phyloP scores from a whole-genome alignment of 2,329 filamentous ascomycete species.

The Neopestalotiopsis sp. region DNA sequence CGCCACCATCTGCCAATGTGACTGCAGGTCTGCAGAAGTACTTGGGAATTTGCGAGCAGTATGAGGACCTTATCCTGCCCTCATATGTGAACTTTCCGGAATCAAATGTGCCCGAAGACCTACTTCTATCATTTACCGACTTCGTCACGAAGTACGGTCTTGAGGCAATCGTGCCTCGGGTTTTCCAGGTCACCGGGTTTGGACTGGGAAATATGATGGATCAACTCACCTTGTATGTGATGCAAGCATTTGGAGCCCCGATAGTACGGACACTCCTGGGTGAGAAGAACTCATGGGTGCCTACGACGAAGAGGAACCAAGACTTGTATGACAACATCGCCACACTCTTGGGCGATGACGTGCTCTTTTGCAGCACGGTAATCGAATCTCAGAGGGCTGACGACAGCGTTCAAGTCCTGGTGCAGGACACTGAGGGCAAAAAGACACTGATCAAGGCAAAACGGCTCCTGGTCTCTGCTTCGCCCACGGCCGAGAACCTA shows the following conservation, averaged over 20 bases:
- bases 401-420: constrained; percentile 34
- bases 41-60: constrained; percentile 33
- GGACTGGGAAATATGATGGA: constrained; percentile 49
- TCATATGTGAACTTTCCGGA: constrained; percentile 45
- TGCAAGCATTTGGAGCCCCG: constrained; percentile 45
- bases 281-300: constrained; percentile 34
- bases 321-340: constrained; percentile 45
- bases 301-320: constrained; percentile 41
- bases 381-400: constrained; percentile 33
- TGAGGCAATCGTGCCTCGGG: constrained; percentile 42
- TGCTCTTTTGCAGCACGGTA: constrained; percentile 42
- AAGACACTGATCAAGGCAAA: constrained; percentile 37
- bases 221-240: constrained; percentile 49
- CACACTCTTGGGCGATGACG: constrained; percentile 38
- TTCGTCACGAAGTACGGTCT: constrained; percentile 55
- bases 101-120: constrained; percentile 45
- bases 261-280: constrained; percentile 39
- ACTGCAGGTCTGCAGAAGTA: constrained; percentile 29
- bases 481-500: constrained; percentile 37
- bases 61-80: constrained; percentile 38
- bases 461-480: constrained; percentile 41
- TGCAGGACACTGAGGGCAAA: constrained; percentile 28
- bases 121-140: constrained; percentile 51
- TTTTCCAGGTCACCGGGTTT: constrained; percentile 45
- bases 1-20: constrained; percentile 26